Evolutionary conservation across 2,329 filamentous ascomycete species (phyloP), one percentile per base, ranked within the genome.

Genomic region (Alternaria incomplexa): DNA sequence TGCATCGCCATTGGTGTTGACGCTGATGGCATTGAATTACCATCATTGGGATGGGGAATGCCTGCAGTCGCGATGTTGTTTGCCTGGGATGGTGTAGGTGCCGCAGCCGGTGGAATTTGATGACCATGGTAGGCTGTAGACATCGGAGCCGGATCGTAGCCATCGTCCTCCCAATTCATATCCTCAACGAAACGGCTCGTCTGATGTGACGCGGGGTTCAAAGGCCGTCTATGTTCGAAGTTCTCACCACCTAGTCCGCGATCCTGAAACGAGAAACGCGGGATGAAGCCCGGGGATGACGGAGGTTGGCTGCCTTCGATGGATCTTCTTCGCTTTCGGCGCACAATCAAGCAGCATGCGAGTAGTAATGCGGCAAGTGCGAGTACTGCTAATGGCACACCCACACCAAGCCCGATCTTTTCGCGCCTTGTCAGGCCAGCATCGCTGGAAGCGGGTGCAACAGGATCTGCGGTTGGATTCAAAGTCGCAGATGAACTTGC

Each of bases 331-430:
- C 63, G 62, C 22, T 69, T 72, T 15, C 74, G 73, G 8, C 76
- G 74, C n/a, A 65, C 58, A 6, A 77, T 56, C 44, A 72, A 62
- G 62, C 73, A 77, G 54, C 71, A 76, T 44, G 56, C 72, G 8
- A 79, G 57, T 1, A 70, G 17, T 3, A 76, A 22, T 25, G 71
- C 72, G 0, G 70, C 69, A 22, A 90, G 85, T 46, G 86, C 86
- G 3, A 89, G 76, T 3, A 89, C 83, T 1, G 85, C 87, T 17
- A 90, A 79, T 3, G 88, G 88, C 3, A 90, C 66, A 9, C 78
- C 79, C 13, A 80, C 54, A 15, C 77, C 78, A 4, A 80, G 67
- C 7, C 74, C 76, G 26, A 79, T 72, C 61, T 80, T 80, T 36
- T 74, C 71, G 1, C 51, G 50, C 52, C 63, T 65, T 2, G 72